phyloP scores from a whole-genome alignment of 768 basidiomycete genomes.

The Boletus pseudo-olivaceus region DNA sequence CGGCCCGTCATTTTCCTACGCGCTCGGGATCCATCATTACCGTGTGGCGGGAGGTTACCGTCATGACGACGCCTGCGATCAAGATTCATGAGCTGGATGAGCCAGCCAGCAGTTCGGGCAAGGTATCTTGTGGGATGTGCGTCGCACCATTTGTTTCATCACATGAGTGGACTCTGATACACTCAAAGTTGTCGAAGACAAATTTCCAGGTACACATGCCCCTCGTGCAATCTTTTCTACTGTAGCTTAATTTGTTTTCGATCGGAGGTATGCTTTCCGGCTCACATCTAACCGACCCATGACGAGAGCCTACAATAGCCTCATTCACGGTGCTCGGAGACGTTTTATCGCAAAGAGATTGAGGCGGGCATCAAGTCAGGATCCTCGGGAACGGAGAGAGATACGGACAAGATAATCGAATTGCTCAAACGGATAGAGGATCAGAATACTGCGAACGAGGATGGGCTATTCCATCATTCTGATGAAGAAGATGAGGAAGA shows the following conservation, averaged over 20 bases:
- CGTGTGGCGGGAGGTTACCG: not conserved
- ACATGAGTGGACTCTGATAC: constrained; percentile 1
- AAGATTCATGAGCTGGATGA: constrained; percentile 17
- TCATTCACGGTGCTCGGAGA: constrained; percentile 76
- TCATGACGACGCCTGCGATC: constrained; percentile 16
- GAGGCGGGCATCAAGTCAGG: constrained; percentile 56
- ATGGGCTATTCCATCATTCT: constrained; percentile 26
- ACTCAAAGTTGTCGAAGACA: constrained; percentile 64
- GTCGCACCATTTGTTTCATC: constrained; percentile 17
- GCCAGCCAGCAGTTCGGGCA: not conserved
- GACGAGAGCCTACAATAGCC: constrained; percentile 29
- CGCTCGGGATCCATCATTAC: not conserved
- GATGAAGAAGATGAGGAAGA: constrained; percentile 40
- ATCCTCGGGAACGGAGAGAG: constrained; percentile 52
- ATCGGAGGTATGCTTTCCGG: constrained; percentile 48
- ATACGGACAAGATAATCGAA: constrained; percentile 64
- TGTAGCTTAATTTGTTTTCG: constrained; percentile 81
- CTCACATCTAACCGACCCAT: not conserved
- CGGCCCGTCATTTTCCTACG: not conserved
- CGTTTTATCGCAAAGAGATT: constrained; percentile 75
- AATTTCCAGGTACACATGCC: constrained; percentile 77
- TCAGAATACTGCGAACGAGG: constrained; percentile 41
- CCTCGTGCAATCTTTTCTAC: constrained; percentile 75
- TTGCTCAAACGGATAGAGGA: constrained; percentile 73
- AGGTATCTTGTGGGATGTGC: constrained; percentile 44